These are phyloP conservation scores for Stenocarpella maydis DNA, from an alignment of 2,329 filamentous ascomycete genomes.

Conservation along the genomic window DNA sequence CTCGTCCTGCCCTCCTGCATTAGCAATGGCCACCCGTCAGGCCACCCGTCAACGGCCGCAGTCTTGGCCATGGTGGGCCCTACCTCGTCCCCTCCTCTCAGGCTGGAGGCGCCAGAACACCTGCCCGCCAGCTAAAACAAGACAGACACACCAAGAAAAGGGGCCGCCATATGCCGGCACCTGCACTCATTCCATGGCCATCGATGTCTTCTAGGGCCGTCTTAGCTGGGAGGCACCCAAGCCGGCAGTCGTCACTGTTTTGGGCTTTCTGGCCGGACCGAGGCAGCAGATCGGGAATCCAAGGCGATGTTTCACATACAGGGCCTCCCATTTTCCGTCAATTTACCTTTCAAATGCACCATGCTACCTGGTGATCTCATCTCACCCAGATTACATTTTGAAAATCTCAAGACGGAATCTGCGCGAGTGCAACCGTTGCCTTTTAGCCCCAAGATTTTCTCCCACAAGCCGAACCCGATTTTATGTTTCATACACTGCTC, in stretches of 20 bases:
- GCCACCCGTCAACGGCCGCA: conserved; percentile 14
- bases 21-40: no score
- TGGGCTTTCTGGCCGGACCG: not conserved
- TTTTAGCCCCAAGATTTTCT: not conserved
- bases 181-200: not conserved
- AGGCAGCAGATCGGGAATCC: conserved; percentile 15
- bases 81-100: not conserved
- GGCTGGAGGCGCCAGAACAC: not conserved
- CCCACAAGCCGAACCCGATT: not conserved
- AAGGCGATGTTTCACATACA: conserved; percentile 28
- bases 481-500: conserved; percentile 14
- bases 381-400: conserved; percentile 9
- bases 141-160: not conserved
- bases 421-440: conserved; percentile 3
- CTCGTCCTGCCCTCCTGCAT: conserved; percentile 19
- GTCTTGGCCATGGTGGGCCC: conserved; percentile 8
- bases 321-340: conserved; percentile 26
- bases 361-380: conserved; percentile 10
- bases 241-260: conserved; percentile 9
- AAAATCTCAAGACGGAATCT: conserved; percentile 10
- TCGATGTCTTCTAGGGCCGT: not conserved
- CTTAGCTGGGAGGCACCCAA: conserved; percentile 3
- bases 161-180: conserved; percentile 1
- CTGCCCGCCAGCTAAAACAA: not conserved
- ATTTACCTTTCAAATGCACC: conserved; percentile 13